These are phyloP conservation scores for Dissophora ornata DNA, from an alignment of 192 early-diverging fungal species.

Conservation along the genomic window DNA sequence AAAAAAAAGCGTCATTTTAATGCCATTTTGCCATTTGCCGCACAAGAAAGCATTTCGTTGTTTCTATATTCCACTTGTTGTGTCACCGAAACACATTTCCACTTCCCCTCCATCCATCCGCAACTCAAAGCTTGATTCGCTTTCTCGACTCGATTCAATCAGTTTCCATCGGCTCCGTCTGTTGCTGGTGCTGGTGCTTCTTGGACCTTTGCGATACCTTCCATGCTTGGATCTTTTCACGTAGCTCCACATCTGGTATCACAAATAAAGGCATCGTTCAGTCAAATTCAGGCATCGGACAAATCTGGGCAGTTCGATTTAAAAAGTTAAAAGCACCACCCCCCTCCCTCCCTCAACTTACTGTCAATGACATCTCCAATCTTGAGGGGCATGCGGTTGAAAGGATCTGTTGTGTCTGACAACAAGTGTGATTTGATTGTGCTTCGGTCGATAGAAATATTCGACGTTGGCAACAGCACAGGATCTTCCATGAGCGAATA, in stretches of 20 bases:
- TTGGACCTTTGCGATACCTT: slow-evolving; percentile 31
- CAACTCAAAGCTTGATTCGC: too few species aligned
- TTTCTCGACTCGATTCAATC: neutral
- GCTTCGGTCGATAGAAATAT: slow-evolving; percentile 83
- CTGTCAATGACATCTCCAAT: slow-evolving; percentile 90
- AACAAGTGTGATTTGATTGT: slow-evolving; percentile 91
- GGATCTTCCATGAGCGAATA: slow-evolving; percentile 94
- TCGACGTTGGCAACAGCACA: slow-evolving; percentile 88
- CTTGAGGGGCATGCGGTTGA: slow-evolving; percentile 88
- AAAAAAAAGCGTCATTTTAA: too few species aligned
- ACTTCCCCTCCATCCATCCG: too few species aligned
- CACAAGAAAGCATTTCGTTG: too few species aligned
- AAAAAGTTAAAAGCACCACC: neutral
- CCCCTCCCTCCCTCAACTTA: too few species aligned
- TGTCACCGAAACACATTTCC: too few species aligned
- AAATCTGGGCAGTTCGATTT: neutral
- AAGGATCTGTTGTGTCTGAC: slow-evolving; percentile 91
- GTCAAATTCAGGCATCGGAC: too few species aligned
- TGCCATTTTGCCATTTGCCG: too few species aligned
- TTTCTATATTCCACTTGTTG: too few species aligned
- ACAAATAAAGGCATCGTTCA: neutral
- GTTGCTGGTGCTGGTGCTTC: slow-evolving; percentile 10
- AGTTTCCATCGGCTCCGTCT: slow-evolving; percentile 13
- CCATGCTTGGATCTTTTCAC: slow-evolving; percentile 33
- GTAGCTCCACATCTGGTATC: slow-evolving; percentile 19